Evolutionary conservation across 2,329 filamentous ascomycete genomes (phyloP).

Genomic region (Bipolaris cookei): DNA sequence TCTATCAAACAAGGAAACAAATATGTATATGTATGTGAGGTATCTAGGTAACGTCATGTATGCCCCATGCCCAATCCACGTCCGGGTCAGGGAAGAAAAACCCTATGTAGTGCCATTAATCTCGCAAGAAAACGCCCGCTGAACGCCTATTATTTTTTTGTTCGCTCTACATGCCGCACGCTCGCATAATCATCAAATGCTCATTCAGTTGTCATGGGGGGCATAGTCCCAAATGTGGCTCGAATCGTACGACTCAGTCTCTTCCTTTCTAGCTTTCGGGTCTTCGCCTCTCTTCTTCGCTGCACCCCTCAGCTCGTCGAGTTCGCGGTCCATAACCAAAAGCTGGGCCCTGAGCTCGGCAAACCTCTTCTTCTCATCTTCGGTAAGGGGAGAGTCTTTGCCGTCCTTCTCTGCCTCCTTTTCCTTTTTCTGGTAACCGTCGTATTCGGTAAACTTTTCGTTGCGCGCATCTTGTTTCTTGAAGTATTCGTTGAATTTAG

Average conservation of each 20-base stretch:
- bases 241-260: constrained; percentile 45
- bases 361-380: constrained; percentile 30
- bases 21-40: neutral
- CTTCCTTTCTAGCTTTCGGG: constrained; percentile 36
- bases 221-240: constrained; percentile 48
- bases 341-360: constrained; percentile 32
- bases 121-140: constrained; percentile 20
- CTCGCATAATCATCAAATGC: neutral
- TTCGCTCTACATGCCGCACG: neutral
- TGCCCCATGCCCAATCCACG: neutral
- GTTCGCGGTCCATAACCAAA: constrained; percentile 32
- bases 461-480: constrained; percentile 53
- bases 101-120: neutral
- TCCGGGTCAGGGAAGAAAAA: neutral
- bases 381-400: constrained; percentile 28
- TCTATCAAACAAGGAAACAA: neutral
- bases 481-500: constrained; percentile 59
- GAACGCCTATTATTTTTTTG: constrained; percentile 5
- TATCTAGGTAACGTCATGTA: constrained; percentile 1
- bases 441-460: constrained; percentile 50
- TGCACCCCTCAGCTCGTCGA: constrained; percentile 38
- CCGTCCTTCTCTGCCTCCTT: constrained; percentile 42
- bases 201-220: constrained; percentile 27
- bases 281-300: constrained; percentile 46
- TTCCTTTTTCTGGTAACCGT: constrained; percentile 48